Conservation (phyloP, 78 protist genomes). For the Dictyostelium discoideum region DNA sequence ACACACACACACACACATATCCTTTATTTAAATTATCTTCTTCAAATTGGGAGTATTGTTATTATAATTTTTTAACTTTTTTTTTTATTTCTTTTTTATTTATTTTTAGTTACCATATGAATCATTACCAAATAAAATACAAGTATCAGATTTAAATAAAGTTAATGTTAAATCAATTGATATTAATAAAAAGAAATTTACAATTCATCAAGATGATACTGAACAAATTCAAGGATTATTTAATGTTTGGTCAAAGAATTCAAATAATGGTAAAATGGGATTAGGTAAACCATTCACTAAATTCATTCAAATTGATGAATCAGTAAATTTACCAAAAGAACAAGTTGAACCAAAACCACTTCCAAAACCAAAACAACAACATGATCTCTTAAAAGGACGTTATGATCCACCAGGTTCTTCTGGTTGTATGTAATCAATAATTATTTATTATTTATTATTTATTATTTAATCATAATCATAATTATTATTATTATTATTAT, state of each 20-base stretch:
- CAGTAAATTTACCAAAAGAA: constrained; percentile 10
- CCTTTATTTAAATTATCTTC: not conserved
- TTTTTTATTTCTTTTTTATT: no score
- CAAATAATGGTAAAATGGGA: constrained; percentile 1
- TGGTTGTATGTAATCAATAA: constrained; percentile 35
- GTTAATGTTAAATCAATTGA: constrained; percentile 3
- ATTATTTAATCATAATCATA: not conserved
- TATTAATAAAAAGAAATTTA: constrained; percentile 23
- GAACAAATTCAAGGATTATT: constrained; percentile 29
- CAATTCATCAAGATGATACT: constrained; percentile 30
- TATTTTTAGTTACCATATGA: constrained; percentile 7
- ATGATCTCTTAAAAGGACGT: constrained; percentile 2
- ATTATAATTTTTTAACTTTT: no score
- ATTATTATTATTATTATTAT: not conserved
- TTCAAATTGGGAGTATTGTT: no score
- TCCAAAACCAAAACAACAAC: constrained; percentile 34
- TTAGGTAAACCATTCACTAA: constrained; percentile 61
- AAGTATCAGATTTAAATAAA: not conserved
- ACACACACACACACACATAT: not conserved
- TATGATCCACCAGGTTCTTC: constrained; percentile 71
- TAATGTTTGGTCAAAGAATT: constrained; percentile 15
- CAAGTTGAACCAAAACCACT: not conserved
- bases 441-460: not conserved
- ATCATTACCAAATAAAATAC: not conserved
- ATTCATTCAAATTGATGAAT: constrained; percentile 23